Conservation (phyloP, 75 land plant genomes). For the Pseudotsuga menziesii region DNA sequence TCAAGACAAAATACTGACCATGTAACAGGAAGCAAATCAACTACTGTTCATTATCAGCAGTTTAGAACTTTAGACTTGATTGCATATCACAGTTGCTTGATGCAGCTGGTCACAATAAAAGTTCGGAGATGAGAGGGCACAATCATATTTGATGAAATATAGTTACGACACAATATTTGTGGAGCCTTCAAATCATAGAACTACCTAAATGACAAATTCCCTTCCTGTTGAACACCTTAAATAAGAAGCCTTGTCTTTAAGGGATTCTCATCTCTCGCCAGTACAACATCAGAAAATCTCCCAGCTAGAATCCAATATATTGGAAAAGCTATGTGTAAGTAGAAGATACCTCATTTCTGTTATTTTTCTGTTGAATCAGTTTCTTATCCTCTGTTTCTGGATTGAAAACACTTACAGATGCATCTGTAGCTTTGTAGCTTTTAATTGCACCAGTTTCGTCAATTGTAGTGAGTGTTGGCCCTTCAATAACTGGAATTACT, state of each 20-base stretch:
- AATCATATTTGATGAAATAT: too few species aligned
- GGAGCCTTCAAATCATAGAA: not conserved
- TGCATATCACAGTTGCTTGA: not conserved
- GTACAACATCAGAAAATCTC: not conserved
- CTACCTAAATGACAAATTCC: not conserved
- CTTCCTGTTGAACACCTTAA: not conserved
- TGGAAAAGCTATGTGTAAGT: not conserved
- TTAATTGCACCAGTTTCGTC: conserved; percentile 18
- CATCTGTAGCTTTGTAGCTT: conserved; percentile 11
- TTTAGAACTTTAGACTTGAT: not conserved
- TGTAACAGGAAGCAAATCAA: not conserved
- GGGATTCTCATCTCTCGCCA: not conserved
- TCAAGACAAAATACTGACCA: not conserved
- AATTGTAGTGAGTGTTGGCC: conserved; percentile 9
- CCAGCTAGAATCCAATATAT: not conserved
- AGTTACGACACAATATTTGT: not conserved
- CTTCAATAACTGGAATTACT: conserved; percentile 42
- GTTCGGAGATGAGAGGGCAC: not conserved
- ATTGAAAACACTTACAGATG: not conserved
- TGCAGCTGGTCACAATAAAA: not conserved
- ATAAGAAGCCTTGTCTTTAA: not conserved
- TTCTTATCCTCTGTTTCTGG: not conserved
- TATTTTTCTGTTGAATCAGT: not conserved
- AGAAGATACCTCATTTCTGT: conserved; percentile 4
- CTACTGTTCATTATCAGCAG: not conserved